These are phyloP conservation scores for Coelastrella sp. DNA, from an alignment of 139 green algal species.

Conservation along the genomic window DNA sequence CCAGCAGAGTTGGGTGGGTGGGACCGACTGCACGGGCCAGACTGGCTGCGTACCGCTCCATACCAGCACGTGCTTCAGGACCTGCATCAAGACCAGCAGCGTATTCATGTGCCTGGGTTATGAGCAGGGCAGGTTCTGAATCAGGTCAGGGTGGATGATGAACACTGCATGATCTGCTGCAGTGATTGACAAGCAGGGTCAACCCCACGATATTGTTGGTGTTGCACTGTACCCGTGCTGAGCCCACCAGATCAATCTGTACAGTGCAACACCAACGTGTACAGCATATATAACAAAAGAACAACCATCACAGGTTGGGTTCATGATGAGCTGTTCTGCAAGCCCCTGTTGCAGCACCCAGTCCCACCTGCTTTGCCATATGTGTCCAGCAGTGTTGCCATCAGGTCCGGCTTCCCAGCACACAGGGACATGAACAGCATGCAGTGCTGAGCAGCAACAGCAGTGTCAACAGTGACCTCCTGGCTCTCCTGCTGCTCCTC, in stretches of 20 bases:
- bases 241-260: too few species aligned
- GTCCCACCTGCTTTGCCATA: slow-evolving; percentile 55
- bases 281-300: too few species aligned
- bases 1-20: not conserved
- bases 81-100: not conserved
- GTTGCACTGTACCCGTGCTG: too few species aligned
- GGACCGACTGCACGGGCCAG: slow-evolving; percentile 1
- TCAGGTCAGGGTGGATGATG: too few species aligned
- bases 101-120: not conserved
- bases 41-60: slow-evolving; percentile 1
- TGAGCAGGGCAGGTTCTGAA: too few species aligned
- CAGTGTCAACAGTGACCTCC: slow-evolving; percentile 8
- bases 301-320: too few species aligned
- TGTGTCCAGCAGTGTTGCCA: slow-evolving; percentile 64
- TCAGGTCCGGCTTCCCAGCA: slow-evolving; percentile 68
- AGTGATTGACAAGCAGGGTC: too few species aligned
- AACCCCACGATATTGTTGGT: too few species aligned
- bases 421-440: slow-evolving; percentile 78
- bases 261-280: too few species aligned
- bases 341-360: not conserved
- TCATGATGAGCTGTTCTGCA: too few species aligned
- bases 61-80: not conserved
- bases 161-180: too few species aligned
- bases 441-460: slow-evolving; percentile 54
- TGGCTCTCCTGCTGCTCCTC: not conserved